A percentile compares a stretch with the other conserved stretches of the same genome.
Conservation (phyloP, 306 rosid genomes). For the Quercus mongolica region DNA sequence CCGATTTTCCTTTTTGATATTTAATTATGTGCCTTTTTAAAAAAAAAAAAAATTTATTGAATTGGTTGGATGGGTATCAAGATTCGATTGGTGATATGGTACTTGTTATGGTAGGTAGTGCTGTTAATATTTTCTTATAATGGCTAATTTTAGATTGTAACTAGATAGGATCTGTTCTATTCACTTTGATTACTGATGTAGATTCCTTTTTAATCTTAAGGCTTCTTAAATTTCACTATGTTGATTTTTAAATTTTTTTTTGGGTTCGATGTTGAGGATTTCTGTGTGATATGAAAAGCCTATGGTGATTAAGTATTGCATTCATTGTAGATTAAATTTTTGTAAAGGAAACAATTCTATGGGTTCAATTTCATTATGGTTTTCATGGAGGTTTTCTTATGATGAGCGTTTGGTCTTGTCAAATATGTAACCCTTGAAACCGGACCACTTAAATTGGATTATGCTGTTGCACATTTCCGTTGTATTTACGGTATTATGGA, state of each 20-base stretch:
- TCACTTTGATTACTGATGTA: constrained; percentile 5
- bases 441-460: neutral
- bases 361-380: neutral
- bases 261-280: constrained; percentile 1
- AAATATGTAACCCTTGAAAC: neutral
- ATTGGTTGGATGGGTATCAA: constrained; percentile 16
- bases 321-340: constrained; percentile 15
- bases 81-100: constrained; percentile 22
- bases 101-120: constrained; percentile 24
- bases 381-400: constrained; percentile 4
- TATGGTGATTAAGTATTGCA: constrained; percentile 12
- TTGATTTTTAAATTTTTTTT: neutral
- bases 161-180: constrained; percentile 51
- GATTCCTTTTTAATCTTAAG: constrained; percentile 13
- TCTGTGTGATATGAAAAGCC: neutral
- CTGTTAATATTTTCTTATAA: constrained; percentile 5
- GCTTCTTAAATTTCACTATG: neutral
- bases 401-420: neutral
- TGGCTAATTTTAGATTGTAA: constrained; percentile 22
- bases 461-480: neutral
- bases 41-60: neutral
- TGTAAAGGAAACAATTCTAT: neutral
- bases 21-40: neutral
- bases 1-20: constrained; percentile 9
- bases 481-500: neutral